A percentile compares a stretch with the other conserved stretches of the same genome.
Conservation (phyloP, 345 rosid genomes). For the Acer yangbiense region DNA sequence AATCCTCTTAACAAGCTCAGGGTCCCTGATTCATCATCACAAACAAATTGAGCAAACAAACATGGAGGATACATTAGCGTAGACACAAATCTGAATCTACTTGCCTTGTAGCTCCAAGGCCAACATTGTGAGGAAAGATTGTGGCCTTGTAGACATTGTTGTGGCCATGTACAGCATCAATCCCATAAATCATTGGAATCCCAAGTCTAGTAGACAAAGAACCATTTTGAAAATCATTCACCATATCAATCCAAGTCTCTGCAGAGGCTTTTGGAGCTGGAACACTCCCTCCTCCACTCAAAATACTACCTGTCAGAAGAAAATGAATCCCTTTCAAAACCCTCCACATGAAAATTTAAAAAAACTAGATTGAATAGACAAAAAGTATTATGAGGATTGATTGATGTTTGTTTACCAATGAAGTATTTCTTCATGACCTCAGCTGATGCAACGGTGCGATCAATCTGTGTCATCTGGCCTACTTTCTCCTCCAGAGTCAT, state of each 20-base stretch:
- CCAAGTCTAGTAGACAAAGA: constrained; percentile 72
- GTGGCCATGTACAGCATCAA: constrained; percentile 91
- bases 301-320: constrained; percentile 46
- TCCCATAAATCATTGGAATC: constrained; percentile 82
- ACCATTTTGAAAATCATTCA: constrained; percentile 55
- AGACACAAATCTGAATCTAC: no score
- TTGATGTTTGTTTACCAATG: constrained; percentile 52
- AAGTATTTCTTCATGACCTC: constrained; percentile 58
- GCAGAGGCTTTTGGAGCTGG: constrained; percentile 48
- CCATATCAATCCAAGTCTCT: constrained; percentile 43
- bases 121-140: no score
- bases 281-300: constrained; percentile 75
- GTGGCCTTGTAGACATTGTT: constrained; percentile 70
- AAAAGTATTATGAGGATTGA: not conserved
- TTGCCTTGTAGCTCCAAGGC: no score
- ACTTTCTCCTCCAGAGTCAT: constrained; percentile 51
- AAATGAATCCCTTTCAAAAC: not conserved
- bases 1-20: constrained; percentile 70
- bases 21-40: constrained; percentile 51
- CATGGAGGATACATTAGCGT: no score
- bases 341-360: not conserved
- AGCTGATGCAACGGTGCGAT: constrained; percentile 24
- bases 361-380: not conserved
- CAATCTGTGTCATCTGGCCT: constrained; percentile 67
- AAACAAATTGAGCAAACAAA: not conserved